Evolutionary conservation across 176 grass and related monocot genomes (phyloP), one percentile per base, ranked within the genome.

Genomic region (Musa schizocarpa): DNA sequence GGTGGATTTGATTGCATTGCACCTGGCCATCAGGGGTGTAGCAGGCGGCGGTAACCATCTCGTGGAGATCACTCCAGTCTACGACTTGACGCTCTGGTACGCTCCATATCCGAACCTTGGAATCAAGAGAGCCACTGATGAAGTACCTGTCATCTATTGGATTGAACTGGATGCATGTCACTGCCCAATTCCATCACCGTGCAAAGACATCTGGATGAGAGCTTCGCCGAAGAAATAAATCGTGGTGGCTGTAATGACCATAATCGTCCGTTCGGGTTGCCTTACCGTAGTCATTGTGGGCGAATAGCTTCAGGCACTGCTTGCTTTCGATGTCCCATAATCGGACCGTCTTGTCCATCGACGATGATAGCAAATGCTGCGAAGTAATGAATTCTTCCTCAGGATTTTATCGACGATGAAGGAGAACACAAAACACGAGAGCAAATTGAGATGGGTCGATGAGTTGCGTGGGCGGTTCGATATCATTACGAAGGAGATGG

Each of bases 271-370:
- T 10, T 8, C 1, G 55, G 13, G 13, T 71, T 75, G 0, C 9
- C 80, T 82, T 59, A 92, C 90, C 90, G 59, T 91, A 98, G 53
- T 98, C 94, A 21, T 81, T 98, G 86, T 98, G 94, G 25, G 78
- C 78, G 82, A 98, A 98, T 72, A 91, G 73, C 80, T 87, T 89
- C 1, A 98, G 63, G 65, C 94, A 98, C 25, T 80, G 16, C 72
- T 91, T 85, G 7, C 73, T 83, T 53, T 76, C 90, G 73, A 87
- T 77, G 80, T 98, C 88, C 94, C 94, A 98, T 34, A 98, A 81
- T 84, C 94, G 78, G 50, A 98, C 94, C n/a, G 94, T 98, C 83
- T 93, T 93, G 71, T 97, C 94, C 90, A 97, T 97, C 52, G 93
- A 92, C 24, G 93, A 90, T 14, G 93, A 96, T 58, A 96, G 79